Evolutionary conservation across 305 asterid species (phyloP).

Genomic region (Petunia hybrid): DNA sequence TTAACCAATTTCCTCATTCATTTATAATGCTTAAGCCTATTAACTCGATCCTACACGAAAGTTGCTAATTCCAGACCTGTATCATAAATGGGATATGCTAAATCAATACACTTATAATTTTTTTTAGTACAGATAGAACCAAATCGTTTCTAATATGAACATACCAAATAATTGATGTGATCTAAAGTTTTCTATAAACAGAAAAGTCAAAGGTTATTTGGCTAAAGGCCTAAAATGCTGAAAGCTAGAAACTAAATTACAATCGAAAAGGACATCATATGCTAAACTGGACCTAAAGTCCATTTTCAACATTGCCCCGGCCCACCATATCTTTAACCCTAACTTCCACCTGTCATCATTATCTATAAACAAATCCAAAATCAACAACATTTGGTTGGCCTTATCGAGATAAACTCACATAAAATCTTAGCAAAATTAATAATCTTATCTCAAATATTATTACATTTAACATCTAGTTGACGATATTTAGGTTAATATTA

Average conservation of each 20-base stretch:
- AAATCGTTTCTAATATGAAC: neutral
- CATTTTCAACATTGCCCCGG: neutral
- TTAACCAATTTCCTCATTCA: no score
- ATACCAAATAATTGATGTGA: neutral
- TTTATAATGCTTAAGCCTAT: no score
- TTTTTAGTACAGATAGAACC: no score
- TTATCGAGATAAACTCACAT: no score
- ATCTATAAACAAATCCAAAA: neutral
- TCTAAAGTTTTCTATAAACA: slow-evolving; percentile 2
- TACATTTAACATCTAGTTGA: no score
- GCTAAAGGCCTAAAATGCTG: neutral
- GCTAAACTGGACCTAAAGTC: neutral
- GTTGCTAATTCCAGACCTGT: no score
- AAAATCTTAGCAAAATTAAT: no score
- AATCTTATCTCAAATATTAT: no score
- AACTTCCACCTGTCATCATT: neutral
- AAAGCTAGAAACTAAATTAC: neutral
- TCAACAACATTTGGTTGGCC: no score
- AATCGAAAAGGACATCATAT: neutral
- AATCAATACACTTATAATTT: neutral
- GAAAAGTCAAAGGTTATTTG: neutral
- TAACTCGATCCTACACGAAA: no score
- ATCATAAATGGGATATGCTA: no score
- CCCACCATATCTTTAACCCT: neutral
- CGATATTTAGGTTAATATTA: no score